These are phyloP conservation scores for Phoma sp. DNA, from an alignment of 2,329 filamentous ascomycete species.

Conservation along the genomic window DNA sequence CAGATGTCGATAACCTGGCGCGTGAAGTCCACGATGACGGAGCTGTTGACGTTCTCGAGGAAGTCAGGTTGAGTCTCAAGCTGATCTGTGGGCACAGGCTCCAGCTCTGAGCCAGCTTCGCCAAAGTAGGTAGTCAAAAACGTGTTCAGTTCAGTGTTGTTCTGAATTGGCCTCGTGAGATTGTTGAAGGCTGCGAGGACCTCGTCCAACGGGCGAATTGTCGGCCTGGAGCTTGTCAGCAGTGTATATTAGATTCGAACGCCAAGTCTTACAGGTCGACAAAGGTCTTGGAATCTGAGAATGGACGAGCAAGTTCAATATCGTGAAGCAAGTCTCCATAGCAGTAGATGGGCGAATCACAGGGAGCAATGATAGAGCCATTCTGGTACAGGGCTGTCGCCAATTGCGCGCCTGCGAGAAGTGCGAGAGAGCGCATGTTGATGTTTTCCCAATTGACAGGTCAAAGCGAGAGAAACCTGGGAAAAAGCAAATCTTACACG, in stretches of 20 bases:
- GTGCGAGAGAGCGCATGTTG: constrained; percentile 22
- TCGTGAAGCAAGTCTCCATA: constrained; percentile 68
- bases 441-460: constrained; percentile 7
- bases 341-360: constrained; percentile 73
- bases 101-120: constrained; percentile 68
- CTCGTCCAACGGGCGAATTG: constrained; percentile 64
- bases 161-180: constrained; percentile 66
- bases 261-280: constrained; percentile 58
- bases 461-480: constrained; percentile 4
- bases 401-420: constrained; percentile 33
- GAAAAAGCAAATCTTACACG: background rate
- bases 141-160: constrained; percentile 67
- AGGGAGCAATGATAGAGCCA: constrained; percentile 68
- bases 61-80: constrained; percentile 66
- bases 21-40: constrained; percentile 67
- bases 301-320: constrained; percentile 69
- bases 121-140: constrained; percentile 72
- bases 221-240: constrained; percentile 59
- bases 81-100: constrained; percentile 59
- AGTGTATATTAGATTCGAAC: no score
- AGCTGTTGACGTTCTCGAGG: constrained; percentile 63
- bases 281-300: constrained; percentile 74
- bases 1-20: constrained; percentile 72
- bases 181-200: constrained; percentile 68
- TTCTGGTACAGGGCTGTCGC: constrained; percentile 63